phyloP scores from a whole-genome alignment of 495 filamentous ascomycete genomes.

The Aspergillus egyptiacus region DNA sequence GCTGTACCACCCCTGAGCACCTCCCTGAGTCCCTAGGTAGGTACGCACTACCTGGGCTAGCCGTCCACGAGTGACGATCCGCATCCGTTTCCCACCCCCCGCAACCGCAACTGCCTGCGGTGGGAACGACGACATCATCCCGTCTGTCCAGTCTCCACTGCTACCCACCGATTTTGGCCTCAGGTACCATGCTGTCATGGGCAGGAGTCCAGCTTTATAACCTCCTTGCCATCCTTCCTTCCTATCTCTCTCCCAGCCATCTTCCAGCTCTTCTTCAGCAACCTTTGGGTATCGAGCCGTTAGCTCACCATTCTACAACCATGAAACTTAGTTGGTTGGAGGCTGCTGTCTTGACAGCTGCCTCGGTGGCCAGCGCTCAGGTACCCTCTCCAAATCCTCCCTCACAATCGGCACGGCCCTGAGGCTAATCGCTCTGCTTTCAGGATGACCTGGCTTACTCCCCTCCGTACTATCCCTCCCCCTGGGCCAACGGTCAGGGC shows the following conservation, averaged over 20 bases:
- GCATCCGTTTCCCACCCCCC: neutral
- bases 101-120: neutral
- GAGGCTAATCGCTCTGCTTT: too few species aligned
- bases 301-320: constrained; percentile 13
- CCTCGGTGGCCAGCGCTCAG: constrained; percentile 35
- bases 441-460: constrained; percentile 35
- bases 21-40: too few species aligned
- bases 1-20: too few species aligned
- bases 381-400: constrained; percentile 13
- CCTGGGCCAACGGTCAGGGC: constrained; percentile 65
- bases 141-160: too few species aligned
- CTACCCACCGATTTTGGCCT: neutral
- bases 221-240: constrained; percentile 5
- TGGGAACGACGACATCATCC: constrained; percentile 8
- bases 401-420: too few species aligned
- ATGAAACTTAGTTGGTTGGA: constrained; percentile 41
- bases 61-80: neutral
- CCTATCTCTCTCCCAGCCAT: neutral
- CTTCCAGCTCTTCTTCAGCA: constrained; percentile 1
- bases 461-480: constrained; percentile 75
- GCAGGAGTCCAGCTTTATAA: constrained; percentile 5
- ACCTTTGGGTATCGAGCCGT: constrained; percentile 3
- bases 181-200: constrained; percentile 8
- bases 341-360: constrained; percentile 29
- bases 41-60: too few species aligned